Conservation (phyloP, 2,329 filamentous ascomycete species). For the Hypoxylon sp. region DNA sequence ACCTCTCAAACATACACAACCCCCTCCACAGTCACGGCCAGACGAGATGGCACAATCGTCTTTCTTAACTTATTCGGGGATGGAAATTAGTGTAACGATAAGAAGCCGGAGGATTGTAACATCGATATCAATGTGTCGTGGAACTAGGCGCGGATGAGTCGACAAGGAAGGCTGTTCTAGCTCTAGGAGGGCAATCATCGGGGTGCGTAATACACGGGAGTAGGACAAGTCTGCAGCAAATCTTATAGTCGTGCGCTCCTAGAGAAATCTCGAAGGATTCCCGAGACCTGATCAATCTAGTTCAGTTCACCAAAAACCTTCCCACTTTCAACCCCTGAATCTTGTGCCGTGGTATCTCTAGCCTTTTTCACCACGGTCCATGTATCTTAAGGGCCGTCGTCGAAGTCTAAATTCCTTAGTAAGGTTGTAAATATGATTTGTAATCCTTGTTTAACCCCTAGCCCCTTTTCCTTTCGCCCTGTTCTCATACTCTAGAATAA, state of each 20-base stretch:
- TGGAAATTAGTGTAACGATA: neutral
- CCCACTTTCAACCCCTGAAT: neutral
- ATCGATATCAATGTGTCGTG: too few relatives aligned
- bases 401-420: neutral
- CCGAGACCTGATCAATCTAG: constrained; percentile 4
- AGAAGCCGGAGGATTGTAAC: neutral
- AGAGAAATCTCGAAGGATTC: constrained; percentile 3
- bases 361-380: neutral
- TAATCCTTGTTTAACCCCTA: neutral
- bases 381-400: too few relatives aligned
- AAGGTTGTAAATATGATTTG: neutral
- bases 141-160: neutral
- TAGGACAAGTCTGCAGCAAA: neutral
- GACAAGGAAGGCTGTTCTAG: neutral
- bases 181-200: constrained; percentile 3
- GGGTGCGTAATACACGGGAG: constrained; percentile 1
- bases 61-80: constrained; percentile 10
- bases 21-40: neutral
- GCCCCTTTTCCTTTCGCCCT: neutral
- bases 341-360: neutral
- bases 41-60: neutral
- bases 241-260: constrained; percentile 9
- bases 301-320: neutral
- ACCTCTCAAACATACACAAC: neutral
- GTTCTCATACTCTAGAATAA: too few relatives aligned